These are phyloP conservation scores for Vitis hybrid DNA, from an alignment of 177 flowering plant genomes.

Conservation along the genomic window DNA sequence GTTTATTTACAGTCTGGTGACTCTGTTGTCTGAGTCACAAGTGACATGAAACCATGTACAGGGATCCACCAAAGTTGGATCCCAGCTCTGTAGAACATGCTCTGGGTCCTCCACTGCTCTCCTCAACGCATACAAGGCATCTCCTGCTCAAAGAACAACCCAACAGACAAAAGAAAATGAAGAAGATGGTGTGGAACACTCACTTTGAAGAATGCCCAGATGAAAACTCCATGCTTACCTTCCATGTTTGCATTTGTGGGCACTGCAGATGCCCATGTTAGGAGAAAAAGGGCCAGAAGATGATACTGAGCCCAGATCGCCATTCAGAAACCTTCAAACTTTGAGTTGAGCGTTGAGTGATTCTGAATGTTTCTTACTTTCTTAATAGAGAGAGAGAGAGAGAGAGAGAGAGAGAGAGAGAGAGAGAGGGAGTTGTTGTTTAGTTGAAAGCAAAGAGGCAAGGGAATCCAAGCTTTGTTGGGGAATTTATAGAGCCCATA, in stretches of 20 bases:
- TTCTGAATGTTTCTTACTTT: too few relatives aligned
- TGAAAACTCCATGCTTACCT: slow-evolving; percentile 26
- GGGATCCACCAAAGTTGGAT: slow-evolving; percentile 84
- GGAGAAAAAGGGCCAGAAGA: slow-evolving; percentile 13
- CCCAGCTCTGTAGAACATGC: slow-evolving; percentile 78
- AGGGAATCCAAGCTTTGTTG: slow-evolving; percentile 17
- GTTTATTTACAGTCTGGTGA: slow-evolving; percentile 65
- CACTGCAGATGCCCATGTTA: slow-evolving; percentile 4
- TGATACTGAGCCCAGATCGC: slow-evolving; percentile 18
- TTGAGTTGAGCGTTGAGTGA: neutral
- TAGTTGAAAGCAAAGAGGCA: slow-evolving; percentile 10
- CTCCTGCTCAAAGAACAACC: slow-evolving; percentile 40
- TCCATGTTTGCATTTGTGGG: slow-evolving; percentile 38
- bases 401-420: slow-evolving; percentile 7
- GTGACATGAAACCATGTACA: slow-evolving; percentile 95
- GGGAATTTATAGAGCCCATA: slow-evolving; percentile 36
- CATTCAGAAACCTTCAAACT: slow-evolving; percentile 18
- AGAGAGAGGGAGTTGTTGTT: neutral
- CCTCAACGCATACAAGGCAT: slow-evolving; percentile 71
- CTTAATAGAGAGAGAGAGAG: slow-evolving; percentile 6
- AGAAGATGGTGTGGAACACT: neutral
- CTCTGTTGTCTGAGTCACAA: slow-evolving; percentile 61
- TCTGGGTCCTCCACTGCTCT: slow-evolving; percentile 66
- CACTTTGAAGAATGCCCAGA: slow-evolving; percentile 1
- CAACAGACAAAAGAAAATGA: neutral